phyloP scores from a whole-genome alignment of 352 stramenopile genomes.

The Phytopythium cucurbitacearum region DNA sequence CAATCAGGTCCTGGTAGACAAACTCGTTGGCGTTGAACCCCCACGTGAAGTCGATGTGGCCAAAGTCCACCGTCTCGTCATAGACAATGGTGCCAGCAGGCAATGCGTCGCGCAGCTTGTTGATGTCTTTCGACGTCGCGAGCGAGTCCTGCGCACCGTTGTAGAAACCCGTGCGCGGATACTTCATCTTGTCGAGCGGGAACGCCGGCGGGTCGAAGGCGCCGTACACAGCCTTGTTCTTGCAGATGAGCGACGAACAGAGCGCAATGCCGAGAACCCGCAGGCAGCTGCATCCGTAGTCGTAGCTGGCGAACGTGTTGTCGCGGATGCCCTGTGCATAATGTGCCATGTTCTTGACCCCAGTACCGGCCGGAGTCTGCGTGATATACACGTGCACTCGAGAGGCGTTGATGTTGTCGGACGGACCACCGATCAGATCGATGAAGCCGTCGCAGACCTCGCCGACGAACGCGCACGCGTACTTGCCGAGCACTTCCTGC shows the following conservation, averaged over 20 bases:
- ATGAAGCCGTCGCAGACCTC: constrained; percentile 25
- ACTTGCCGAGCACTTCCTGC: constrained; percentile 28
- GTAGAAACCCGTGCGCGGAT: constrained; percentile 40
- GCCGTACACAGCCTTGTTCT: constrained; percentile 48
- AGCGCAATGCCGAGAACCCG: constrained; percentile 21
- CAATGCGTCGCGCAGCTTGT: constrained; percentile 25
- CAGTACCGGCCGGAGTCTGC: constrained; percentile 43
- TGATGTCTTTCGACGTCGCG: constrained; percentile 21
- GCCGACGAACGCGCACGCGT: constrained; percentile 24
- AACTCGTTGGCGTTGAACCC: constrained; percentile 26
- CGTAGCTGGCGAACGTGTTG: constrained; percentile 35
- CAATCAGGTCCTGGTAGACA: constrained; percentile 38
- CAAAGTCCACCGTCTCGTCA: constrained; percentile 33
- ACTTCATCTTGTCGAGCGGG: constrained; percentile 25
- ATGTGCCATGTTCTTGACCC: constrained; percentile 49
- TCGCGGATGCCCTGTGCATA: constrained; percentile 46
- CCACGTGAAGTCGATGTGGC: constrained; percentile 55
- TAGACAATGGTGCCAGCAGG: constrained; percentile 28
- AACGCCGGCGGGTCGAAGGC: constrained; percentile 33
- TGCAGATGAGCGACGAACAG: constrained; percentile 27
- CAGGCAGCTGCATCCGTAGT: constrained; percentile 43
- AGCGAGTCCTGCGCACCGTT: constrained; percentile 30
- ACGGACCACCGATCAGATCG: constrained; percentile 26
- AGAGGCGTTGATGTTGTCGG: constrained; percentile 38
- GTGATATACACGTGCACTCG: constrained; percentile 46